Percentiles rank a stretch among this genome's conserved stretches.
Evolutionary conservation across 371 early-diverging fungal species (phyloP).

Genomic region (Apophysomyces ossiformis): DNA sequence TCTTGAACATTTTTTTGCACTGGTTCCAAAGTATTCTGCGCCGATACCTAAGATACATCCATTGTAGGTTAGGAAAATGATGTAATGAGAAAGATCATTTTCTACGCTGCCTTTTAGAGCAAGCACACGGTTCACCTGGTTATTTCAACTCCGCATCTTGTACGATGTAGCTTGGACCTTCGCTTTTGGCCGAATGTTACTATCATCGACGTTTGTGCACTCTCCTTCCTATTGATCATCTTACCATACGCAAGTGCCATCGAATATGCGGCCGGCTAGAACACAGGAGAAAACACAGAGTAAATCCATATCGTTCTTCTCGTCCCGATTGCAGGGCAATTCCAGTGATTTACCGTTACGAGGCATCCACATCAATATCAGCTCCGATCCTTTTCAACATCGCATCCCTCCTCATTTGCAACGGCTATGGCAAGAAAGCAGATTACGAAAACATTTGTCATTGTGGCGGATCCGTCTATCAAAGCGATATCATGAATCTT

Average conservation of each 20-base stretch:
- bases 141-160: too few species aligned
- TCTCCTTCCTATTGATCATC: neutral
- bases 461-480: slow-evolving; percentile 24
- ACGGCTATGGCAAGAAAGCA: slow-evolving; percentile 52
- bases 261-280: neutral
- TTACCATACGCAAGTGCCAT: neutral
- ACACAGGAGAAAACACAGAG: neutral
- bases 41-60: too few species aligned
- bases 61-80: too few species aligned
- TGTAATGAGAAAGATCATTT: too few species aligned
- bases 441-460: slow-evolving; percentile 26
- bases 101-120: too few species aligned
- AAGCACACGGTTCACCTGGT: too few species aligned
- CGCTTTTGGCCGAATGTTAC: too few species aligned
- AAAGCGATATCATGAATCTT: slow-evolving; percentile 33
- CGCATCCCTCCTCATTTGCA: slow-evolving; percentile 53
- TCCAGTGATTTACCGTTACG: slow-evolving; percentile 23
- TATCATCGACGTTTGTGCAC: too few species aligned
- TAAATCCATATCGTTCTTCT: neutral
- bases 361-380: slow-evolving; percentile 59
- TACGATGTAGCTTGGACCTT: neutral
- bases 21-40: too few species aligned
- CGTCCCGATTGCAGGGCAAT: neutral
- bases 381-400: slow-evolving; percentile 58
- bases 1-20: too few species aligned